phyloP scores from a whole-genome alignment of 108 stramenopile genomes.

The Conticribra guillardii region DNA sequence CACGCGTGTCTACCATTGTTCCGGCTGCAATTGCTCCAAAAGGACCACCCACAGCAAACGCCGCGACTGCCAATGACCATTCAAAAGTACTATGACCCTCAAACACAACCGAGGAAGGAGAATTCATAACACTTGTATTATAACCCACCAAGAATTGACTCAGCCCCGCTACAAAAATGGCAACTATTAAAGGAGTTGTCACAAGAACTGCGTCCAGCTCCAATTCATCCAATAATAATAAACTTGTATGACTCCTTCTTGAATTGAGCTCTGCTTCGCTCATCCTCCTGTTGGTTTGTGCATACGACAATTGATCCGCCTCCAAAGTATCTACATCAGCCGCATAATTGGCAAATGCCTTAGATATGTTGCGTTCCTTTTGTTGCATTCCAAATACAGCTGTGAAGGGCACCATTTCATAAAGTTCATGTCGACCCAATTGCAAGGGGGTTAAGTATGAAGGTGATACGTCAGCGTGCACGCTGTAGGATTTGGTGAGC shows the following conservation, averaged over 20 bases:
- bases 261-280: constrained; percentile 37
- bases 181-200: constrained; percentile 27
- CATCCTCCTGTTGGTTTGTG: constrained; percentile 14
- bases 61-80: constrained; percentile 83
- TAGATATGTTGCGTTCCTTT: constrained; percentile 54
- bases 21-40: constrained; percentile 71
- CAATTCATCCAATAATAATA: constrained; percentile 29
- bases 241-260: constrained; percentile 42
- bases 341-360: constrained; percentile 70
- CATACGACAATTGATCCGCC: constrained; percentile 13
- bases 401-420: constrained; percentile 73
- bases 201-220: constrained; percentile 25
- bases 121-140: constrained; percentile 85
- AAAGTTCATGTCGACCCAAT: constrained; percentile 82
- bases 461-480: constrained; percentile 61
- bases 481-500: constrained; percentile 67
- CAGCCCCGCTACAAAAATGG: constrained; percentile 53
- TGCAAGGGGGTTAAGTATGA: constrained; percentile 71
- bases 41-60: constrained; percentile 83
- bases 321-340: constrained; percentile 65
- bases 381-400: constrained; percentile 82
- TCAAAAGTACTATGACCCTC: constrained; percentile 65
- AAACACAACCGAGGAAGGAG: constrained; percentile 73
- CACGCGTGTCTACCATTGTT: constrained; percentile 19
- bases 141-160: constrained; percentile 84